Evolutionary conservation across 805 yeast species (phyloP), one percentile per base, ranked within the genome.

Genomic region (Metschnikowia anglica): DNA sequence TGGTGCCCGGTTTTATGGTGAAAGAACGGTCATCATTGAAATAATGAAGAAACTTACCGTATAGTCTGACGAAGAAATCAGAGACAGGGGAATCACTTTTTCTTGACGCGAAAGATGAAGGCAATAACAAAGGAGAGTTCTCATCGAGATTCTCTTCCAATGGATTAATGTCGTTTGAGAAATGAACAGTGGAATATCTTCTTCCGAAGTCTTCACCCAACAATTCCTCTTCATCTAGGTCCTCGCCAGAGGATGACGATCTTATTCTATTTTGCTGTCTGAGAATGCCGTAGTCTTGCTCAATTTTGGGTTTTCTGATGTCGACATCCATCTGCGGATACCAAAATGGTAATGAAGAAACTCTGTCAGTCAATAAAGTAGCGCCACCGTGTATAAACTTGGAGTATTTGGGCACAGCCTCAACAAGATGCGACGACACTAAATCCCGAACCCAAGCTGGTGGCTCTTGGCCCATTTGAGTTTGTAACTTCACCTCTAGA

Each of bases 401-500:
- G 42, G 98, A 91, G 65, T 88, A 93, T 66, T 93, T 93, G 21
- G 99, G 99, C 32, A 93, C 97, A 1, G 97, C 97, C 67, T 93
- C 99, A 31, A 93, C 99, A 39, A 93, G 73, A 65, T 93, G 99
- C 21, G 95, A 84, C 0, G 90, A 72, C 26, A 91, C 90, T 63
- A 93, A 76, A 52, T 91, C 96, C 53, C 93, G 79, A 37, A 93
- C 95, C 99, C 99, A 93, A 48, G 78, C 83, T 8, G 99, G 99
- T 21, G 99, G 99, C 65, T 93, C 99, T 68, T 93, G 99, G 43
- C 99, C 99, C 68, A 93, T 60, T 72, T 93, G 98, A 3, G 99
- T 93, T 68, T 93, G 99, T 51, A 93, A 76, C 68, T 93, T 93
- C 46, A 93, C 99, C 71, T 93, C 99, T 55, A 93, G 74, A 31